Percentiles rank a stretch among this genome's conserved stretches.
These are phyloP conservation scores for Phaffomyces antillensis DNA, from an alignment of 805 yeast species.

Conservation along the genomic window DNA sequence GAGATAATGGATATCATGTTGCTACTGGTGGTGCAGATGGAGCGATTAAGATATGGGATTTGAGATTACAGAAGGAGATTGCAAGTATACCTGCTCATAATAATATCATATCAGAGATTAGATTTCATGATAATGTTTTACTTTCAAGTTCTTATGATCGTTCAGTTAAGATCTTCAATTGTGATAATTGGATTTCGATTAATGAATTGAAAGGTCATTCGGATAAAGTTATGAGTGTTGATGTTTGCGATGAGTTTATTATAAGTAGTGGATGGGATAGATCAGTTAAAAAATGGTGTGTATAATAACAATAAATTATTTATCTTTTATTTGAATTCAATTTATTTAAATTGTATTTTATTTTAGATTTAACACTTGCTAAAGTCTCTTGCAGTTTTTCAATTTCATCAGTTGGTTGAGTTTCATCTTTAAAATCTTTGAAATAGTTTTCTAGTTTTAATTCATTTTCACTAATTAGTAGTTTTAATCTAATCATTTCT, in stretches of 20 bases:
- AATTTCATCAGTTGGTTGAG: conserved; percentile 10
- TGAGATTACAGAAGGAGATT: conserved; percentile 42
- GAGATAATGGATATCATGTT: conserved; percentile 64
- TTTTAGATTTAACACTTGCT: conserved; percentile 9
- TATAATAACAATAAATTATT: conserved; percentile 4
- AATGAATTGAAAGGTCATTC: conserved; percentile 47
- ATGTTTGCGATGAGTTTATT: conserved; percentile 40
- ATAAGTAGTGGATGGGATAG: conserved; percentile 83
- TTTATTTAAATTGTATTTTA: conserved; percentile 17
- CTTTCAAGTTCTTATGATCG: conserved; percentile 70
- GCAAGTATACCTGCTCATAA: conserved; percentile 63
- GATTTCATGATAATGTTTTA: conserved; percentile 38
- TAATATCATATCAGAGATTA: conserved; percentile 60
- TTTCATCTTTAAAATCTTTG: conserved; percentile 11
- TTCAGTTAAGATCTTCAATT: conserved; percentile 50
- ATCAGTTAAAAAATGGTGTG: conserved; percentile 58
- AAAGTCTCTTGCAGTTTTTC: conserved; percentile 9
- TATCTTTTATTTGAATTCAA: conserved; percentile 13
- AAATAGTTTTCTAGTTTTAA: conserved; percentile 13
- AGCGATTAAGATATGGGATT: conserved; percentile 77
- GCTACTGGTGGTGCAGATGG: conserved; percentile 87
- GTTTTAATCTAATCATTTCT: conserved; percentile 22
- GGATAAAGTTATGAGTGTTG: conserved; percentile 71
- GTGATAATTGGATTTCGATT: conserved; percentile 62
- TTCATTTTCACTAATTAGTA: conserved; percentile 8